Base-by-base conservation (phyloP, 306 rosid genomes). In the Lathyrus sativus region DNA sequence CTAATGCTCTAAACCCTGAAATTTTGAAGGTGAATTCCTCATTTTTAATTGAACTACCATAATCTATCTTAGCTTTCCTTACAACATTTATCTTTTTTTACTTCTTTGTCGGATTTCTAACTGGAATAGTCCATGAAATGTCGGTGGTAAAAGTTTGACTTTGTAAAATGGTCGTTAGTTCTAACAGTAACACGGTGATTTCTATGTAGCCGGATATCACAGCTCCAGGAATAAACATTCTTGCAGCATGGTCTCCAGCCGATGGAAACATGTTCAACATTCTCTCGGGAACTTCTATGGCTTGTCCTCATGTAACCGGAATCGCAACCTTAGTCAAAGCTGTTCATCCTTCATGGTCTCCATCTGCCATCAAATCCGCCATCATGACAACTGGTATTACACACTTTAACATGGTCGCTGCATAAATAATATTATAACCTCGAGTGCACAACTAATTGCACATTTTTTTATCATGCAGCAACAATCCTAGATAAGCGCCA, bases 211-310 rank as follows among this genome's bases (percentile, higher is more conserved):
- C 96, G 58, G 96, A 90, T 80, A 71, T 90, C 45, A 78, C 89
- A 64, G 96, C 96, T 26, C 96, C 96, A 11, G 96, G 96, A 65
- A 76, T 90, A 75, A 90, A 90, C 79, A 87, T 90, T 75, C 95
- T 90, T 2, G 95, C 96, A 59, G 92, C 96, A 49, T 90, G 96
- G 96, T 90, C 96, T 67, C 96, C 96, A 10, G 89, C 85, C 55
- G 75, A 77, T 33, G 83, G 73, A 42, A 75, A 75, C 67, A 72
- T 72, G 73, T 90, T 78, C 68, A 90, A 90, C 84, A 80, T 90
- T 72, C 77, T 85, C 60, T 90, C 96, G 5, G 95, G 96, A 44
- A 82, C 96, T 65, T 90, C 96, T 11, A 90, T 90, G 96, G 91
- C 96, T 63, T 87, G 95, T 79, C 96, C 96, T 48, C 96, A 90